phyloP scores from a whole-genome alignment of 1,139 yeast genomes.

The Suhomyces terraborum region DNA sequence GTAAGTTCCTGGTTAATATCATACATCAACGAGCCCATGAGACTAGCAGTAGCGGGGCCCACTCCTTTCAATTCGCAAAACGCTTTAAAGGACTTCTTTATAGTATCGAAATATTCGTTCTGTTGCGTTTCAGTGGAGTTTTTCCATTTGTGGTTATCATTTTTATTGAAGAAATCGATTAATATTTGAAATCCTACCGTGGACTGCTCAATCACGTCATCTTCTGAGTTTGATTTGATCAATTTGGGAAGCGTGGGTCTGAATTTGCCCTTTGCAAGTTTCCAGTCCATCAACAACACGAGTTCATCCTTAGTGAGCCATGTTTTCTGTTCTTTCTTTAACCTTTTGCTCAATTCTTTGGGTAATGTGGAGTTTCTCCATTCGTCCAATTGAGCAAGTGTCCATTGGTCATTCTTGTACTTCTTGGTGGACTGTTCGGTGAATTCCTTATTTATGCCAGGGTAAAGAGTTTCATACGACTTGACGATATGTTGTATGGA shows the following conservation, averaged over 20 bases:
- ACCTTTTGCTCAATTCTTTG: slow-evolving; percentile 21
- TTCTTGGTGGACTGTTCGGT: slow-evolving; percentile 20
- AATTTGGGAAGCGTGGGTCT: slow-evolving; percentile 48
- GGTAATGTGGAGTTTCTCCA: slow-evolving; percentile 41
- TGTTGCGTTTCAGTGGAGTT: not conserved
- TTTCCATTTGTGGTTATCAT: slow-evolving; percentile 14
- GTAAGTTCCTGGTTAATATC: slow-evolving; percentile 25
- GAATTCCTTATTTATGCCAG: slow-evolving; percentile 20
- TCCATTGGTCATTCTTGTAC: slow-evolving; percentile 25
- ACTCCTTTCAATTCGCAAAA: slow-evolving; percentile 45
- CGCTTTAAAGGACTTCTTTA: slow-evolving; percentile 31
- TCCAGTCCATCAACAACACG: slow-evolving; percentile 50
- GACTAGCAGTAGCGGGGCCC: slow-evolving; percentile 55
- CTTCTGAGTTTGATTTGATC: slow-evolving; percentile 37
- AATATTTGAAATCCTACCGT: slow-evolving; percentile 30
- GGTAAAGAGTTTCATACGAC: slow-evolving; percentile 17
- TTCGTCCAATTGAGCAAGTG: slow-evolving; percentile 36
- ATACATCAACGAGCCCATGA: slow-evolving; percentile 38
- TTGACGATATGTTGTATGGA: slow-evolving; percentile 9
- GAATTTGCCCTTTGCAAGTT: slow-evolving; percentile 50
- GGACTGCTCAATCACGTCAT: slow-evolving; percentile 32
- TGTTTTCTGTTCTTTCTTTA: slow-evolving; percentile 20
- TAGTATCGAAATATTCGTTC: slow-evolving; percentile 20
- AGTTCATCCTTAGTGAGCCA: slow-evolving; percentile 43
- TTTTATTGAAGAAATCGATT: slow-evolving; percentile 19